Base-by-base conservation (phyloP, 768 basidiomycete species). In the Suillus paluster region DNA sequence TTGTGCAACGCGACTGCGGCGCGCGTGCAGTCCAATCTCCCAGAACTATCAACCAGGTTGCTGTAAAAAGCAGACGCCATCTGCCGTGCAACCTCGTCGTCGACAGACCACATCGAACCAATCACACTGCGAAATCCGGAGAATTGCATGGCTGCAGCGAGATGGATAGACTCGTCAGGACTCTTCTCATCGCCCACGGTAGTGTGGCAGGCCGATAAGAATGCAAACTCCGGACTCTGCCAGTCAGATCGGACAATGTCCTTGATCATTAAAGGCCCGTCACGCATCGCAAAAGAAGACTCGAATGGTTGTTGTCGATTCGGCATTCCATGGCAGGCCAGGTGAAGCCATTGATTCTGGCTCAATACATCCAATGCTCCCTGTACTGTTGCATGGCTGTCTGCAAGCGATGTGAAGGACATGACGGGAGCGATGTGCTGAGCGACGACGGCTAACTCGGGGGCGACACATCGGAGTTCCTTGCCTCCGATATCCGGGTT, bases 121-220 rank as follows among this genome's bases (percentile, higher is more conserved):
- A 70, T 46, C 2, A 69, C 69, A 36, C 70, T 63, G 33, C 57
- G 64, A 60, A 58, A 70, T 12, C 69, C 69, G 5, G 67, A 64
- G 9, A 64, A 54, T 12, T 69, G 59, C 67, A 70, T 66, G 14
- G 64, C 69, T n/a, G 69, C 66, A 6, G 69, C 67, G 17, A 70
- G 63, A 61, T 70, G 69, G 6, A 68, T 52, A 3, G 59, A 55
- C 42, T 70, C 69, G 27, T 68, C 70, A 0, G 67, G 67, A 7
- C 57, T 58, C 41, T 41, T 36, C n/a, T 41, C 57, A 30, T 69
- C 49, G 12, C 69, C 66, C 15, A 56, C 63, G 5, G 69, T 67
- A n/a, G 69, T 70, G 33, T 68, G 64, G 41, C 70, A 70, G 7
- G 69, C 70, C 25, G 70, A 68, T 34, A 70, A 61, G 30, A 70